Conservation (phyloP, 495 filamentous ascomycete genomes). For the Oleoguttula mirabilis region DNA sequence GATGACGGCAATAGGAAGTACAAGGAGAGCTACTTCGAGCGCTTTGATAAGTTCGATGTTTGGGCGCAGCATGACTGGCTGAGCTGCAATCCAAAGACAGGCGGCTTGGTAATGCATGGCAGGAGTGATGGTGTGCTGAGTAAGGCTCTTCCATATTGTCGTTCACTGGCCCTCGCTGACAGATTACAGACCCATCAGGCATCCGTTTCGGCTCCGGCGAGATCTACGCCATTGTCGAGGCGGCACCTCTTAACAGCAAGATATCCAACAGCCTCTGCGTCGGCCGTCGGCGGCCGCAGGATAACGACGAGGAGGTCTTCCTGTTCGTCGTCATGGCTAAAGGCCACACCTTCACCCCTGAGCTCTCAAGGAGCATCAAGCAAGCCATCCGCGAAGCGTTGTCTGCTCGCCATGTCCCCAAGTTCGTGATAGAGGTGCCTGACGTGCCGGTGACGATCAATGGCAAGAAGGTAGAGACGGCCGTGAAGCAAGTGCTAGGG, state of each 20-base stretch:
- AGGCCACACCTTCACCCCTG: conserved; percentile 39
- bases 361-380: conserved; percentile 49
- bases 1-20: conserved; percentile 46
- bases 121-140: conserved; percentile 56
- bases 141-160: conserved; percentile 1
- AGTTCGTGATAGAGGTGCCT: conserved; percentile 62
- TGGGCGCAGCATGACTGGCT: conserved; percentile 80
- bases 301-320: conserved; percentile 62
- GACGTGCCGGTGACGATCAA: conserved; percentile 77
- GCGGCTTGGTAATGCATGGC: conserved; percentile 58
- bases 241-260: conserved; percentile 24
- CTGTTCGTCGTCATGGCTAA: conserved; percentile 61
- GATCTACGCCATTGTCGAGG: conserved; percentile 65
- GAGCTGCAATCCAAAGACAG: conserved; percentile 54
- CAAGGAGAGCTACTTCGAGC: conserved; percentile 57
- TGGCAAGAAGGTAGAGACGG: conserved; percentile 72
- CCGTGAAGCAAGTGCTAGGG: conserved; percentile 72
- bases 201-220: conserved; percentile 84
- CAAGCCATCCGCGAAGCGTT: conserved; percentile 47
- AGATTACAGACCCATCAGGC: conserved; percentile 52
- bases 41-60: conserved; percentile 47
- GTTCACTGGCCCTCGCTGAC: neutral
- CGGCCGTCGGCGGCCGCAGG: conserved; percentile 55
- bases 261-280: conserved; percentile 59
- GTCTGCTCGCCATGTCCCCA: conserved; percentile 64